These are phyloP conservation scores for Tinospora cordifolia DNA, from an alignment of 164 flowering plant genomes.

Conservation along the genomic window DNA sequence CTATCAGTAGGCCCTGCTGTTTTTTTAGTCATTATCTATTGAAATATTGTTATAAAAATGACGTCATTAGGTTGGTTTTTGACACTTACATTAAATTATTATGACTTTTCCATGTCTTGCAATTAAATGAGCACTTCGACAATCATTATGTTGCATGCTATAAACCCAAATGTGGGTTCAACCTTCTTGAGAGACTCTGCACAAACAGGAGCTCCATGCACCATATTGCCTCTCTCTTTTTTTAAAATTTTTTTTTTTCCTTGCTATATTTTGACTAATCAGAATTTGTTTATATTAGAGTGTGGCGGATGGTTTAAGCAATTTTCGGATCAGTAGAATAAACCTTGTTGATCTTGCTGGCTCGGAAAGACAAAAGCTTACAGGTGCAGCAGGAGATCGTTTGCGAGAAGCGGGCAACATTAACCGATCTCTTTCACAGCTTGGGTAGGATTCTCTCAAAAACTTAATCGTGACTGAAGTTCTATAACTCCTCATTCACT, in stretches of 20 bases:
- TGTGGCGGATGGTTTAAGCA: conserved; percentile 67
- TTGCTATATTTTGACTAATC: not conserved
- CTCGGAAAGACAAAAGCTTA: conserved; percentile 89
- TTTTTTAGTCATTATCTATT: not conserved
- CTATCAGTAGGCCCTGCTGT: no score
- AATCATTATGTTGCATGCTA: no score
- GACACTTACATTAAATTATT: not conserved
- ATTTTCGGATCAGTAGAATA: conserved; percentile 75
- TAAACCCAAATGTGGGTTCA: no score
- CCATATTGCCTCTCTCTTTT: no score
- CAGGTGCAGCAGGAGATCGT: conserved; percentile 96
- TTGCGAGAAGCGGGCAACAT: conserved; percentile 97
- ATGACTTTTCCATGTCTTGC: no score
- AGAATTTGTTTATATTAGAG: conserved; percentile 35
- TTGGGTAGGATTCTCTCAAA: conserved; percentile 54
- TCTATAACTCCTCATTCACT: not conserved
- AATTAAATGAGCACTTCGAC: no score
- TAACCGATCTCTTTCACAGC: conserved; percentile 92
- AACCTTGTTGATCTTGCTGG: conserved; percentile 99
- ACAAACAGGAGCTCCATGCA: not conserved
- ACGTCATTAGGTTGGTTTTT: not conserved
- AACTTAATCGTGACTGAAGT: not conserved
- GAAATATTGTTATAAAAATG: not conserved
- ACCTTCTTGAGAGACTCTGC: no score
- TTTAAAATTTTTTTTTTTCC: no score